Conservation (phyloP, 2,329 filamentous ascomycete genomes). For the Pseudomassariella vexata region DNA sequence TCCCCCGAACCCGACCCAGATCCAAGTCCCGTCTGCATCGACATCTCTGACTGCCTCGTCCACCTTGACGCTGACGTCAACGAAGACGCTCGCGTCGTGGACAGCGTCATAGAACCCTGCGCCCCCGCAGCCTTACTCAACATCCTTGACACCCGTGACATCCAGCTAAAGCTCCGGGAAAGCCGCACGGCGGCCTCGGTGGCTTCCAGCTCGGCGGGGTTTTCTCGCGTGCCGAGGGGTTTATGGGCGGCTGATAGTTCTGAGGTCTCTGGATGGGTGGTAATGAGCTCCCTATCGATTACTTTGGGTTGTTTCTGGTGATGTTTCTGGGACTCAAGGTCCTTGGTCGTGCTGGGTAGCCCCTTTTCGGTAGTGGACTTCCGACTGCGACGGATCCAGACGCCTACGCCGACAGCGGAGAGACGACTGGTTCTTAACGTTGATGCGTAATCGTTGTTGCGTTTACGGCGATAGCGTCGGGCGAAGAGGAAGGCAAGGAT, state of each 20-base stretch:
- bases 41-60: slow-evolving; percentile 5
- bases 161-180: slow-evolving; percentile 5
- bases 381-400: not conserved
- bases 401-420: not conserved
- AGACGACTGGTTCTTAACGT: not conserved
- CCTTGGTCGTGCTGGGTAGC: not conserved
- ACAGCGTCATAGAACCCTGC: slow-evolving; percentile 1
- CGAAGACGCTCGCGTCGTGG: not conserved
- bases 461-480: slow-evolving; percentile 3
- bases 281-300: not conserved
- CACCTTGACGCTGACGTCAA: not conserved
- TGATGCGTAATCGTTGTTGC: not conserved
- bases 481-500: slow-evolving; percentile 9
- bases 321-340: too few species aligned
- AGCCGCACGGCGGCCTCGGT: not conserved
- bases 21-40: slow-evolving; percentile 1
- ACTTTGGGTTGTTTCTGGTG: too few species aligned
- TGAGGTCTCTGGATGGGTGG: not conserved
- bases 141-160: slow-evolving; percentile 4
- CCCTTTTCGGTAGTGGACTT: not conserved
- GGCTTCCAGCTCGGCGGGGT: slow-evolving; percentile 7
- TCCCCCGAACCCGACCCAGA: slow-evolving; percentile 4
- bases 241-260: not conserved
- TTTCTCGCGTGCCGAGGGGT: slow-evolving; percentile 1
- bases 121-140: not conserved